Evolutionary conservation across 441 rosid species (phyloP).

Genomic region (Sinapis alba): DNA sequence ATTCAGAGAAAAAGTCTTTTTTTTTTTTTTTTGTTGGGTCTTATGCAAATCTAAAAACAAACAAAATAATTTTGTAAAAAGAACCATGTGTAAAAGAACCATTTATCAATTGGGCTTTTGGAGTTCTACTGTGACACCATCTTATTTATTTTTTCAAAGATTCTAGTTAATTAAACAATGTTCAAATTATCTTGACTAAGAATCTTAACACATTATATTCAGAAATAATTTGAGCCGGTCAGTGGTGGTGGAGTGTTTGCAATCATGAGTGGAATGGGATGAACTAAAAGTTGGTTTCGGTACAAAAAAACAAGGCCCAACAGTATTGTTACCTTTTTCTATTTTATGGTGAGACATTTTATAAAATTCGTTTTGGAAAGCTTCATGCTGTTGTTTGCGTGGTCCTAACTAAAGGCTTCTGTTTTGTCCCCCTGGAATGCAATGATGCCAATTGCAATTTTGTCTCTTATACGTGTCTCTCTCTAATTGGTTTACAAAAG

Average conservation of each 20-base stretch:
- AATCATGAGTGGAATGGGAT: slow-evolving; percentile 3
- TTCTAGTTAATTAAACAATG: not conserved
- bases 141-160: not conserved
- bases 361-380: slow-evolving; percentile 10
- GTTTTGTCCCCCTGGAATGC: slow-evolving; percentile 34
- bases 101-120: not conserved
- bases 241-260: not conserved
- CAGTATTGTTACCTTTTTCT: not conserved
- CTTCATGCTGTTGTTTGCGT: slow-evolving; percentile 13
- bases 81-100: not conserved
- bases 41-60: too few species aligned
- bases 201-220: not conserved
- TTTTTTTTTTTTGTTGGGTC: not conserved
- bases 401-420: slow-evolving; percentile 21
- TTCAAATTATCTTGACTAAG: not conserved
- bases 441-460: slow-evolving; percentile 27
- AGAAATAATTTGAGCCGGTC: not conserved
- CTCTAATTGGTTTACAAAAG: slow-evolving; percentile 5
- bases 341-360: not conserved
- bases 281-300: not conserved
- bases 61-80: too few species aligned
- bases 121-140: not conserved
- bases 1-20: not conserved
- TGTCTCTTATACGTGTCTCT: slow-evolving; percentile 28
- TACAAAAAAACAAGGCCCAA: not conserved